Percentiles rank a stretch among this genome's conserved stretches.
These are phyloP conservation scores for Umbelopsis vinacea DNA, from an alignment of 192 early-diverging fungal genomes.

Conservation along the genomic window DNA sequence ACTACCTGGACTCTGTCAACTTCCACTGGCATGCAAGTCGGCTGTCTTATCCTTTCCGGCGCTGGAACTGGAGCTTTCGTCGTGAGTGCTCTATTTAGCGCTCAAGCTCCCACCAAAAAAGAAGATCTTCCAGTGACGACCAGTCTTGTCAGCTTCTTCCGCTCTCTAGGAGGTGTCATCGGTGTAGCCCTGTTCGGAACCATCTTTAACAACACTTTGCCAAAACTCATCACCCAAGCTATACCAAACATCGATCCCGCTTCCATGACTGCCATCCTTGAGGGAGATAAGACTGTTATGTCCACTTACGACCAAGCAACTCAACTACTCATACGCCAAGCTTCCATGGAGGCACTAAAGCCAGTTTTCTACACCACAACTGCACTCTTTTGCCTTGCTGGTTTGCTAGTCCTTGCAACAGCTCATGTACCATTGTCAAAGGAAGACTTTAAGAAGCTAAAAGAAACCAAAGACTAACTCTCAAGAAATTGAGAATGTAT, in stretches of 20 bases:
- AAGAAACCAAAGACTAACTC: neutral
- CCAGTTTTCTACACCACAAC: neutral
- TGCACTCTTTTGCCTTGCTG: neutral
- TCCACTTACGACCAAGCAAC: too few relatives aligned
- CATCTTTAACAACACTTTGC: slow-evolving; percentile 59
- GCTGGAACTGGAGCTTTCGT: slow-evolving; percentile 70
- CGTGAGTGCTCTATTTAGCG: slow-evolving; percentile 53
- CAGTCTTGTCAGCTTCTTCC: slow-evolving; percentile 19
- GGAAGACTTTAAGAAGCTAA: neutral
- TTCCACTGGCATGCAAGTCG: slow-evolving; percentile 53
- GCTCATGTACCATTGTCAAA: neutral
- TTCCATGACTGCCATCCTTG: neutral
- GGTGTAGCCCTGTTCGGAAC: slow-evolving; percentile 59
- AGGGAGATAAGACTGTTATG: too few relatives aligned
- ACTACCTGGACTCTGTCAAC: slow-evolving; percentile 52
- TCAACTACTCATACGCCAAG: neutral
- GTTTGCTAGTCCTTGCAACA: neutral
- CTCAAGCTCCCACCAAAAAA: neutral
- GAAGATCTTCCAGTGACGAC: slow-evolving; percentile 11
- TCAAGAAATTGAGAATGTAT: too few relatives aligned
- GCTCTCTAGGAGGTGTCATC: slow-evolving; percentile 31
- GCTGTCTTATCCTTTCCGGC: slow-evolving; percentile 67
- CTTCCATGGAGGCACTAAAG: neutral
- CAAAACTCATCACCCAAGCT: neutral
- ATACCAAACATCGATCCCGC: neutral